Evolutionary conservation across 1,139 yeast genomes (phyloP), one percentile per base, ranked within the genome.

Genomic region (Trichomonascaceae sp.): DNA sequence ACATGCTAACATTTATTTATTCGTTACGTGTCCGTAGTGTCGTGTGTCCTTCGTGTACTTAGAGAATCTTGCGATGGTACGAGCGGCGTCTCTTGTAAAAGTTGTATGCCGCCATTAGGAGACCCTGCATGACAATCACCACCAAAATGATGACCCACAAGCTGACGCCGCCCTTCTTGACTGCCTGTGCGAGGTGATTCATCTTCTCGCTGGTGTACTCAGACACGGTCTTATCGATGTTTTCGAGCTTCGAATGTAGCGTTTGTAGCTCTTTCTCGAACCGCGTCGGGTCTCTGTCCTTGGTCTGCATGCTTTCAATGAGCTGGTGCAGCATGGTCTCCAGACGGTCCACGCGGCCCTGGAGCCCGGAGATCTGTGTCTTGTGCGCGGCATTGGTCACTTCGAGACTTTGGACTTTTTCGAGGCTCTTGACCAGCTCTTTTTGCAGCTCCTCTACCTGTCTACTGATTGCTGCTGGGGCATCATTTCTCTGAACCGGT

Each of bases 21-120:
- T n/a, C 16, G 6, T 26, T 26, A 9, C 16, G 6, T 26, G 8
- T 13, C 16, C n/a, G 6, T 26, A 6, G 28, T 13, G 9, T 26
- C 28, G 14, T 26, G 6, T 26, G 6, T 26, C 6, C 13, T 26
- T n/a, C 6, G 13, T 9, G 13, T 15, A 6, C 32, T 36, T 39
- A 52, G 33, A 53, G 39, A 18, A 52, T 43, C 39, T 54, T 54
- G 15, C 49, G 54, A 31, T 54, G 59, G 33, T 45, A 47, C 6
- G 48, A 44, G 8, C 47, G 44, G 27, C 55, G 40, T 15, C 50
- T 45, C 29, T 43, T 46, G 41, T 48, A 54, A 16, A 51, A 42
- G 28, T 44, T 39, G 39, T 51, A 53, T 9, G 50, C 57, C 11
- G 43, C 46, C 20, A 44, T 36, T 16, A 50, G 32, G 16, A 46